Evolutionary conservation across 2,329 filamentous ascomycete genomes (phyloP), one percentile per base, ranked within the genome.

Genomic region (Lasiodiplodia gonubiensis): DNA sequence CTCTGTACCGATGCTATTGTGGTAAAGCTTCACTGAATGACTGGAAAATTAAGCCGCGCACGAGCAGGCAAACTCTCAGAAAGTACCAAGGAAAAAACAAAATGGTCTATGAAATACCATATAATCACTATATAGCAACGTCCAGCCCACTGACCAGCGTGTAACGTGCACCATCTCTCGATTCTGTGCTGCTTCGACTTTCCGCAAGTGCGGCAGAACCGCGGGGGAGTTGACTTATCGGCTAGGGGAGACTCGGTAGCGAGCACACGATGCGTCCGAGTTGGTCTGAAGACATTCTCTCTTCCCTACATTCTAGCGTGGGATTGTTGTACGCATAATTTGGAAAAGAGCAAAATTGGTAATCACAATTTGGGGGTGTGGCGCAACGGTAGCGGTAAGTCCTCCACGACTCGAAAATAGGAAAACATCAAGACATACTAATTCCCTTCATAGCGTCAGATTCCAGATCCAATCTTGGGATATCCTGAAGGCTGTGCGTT

Each of bases 331-430:
- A 8, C 2, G 16, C 14, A 55, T 33, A 55, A 37, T 37, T 39
- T n/a, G 0, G 2, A 55, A 4, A 11, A 2, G 7, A 33, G 33
- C 54, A 7, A 42, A 8, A 4, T 14, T 39, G 4, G 27, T 14
- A 11, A 7, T 12, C 33, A 57, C 4, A 25, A 27, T 11, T 39
- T 21, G 55, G 55, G 55, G 55, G 55, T 27, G 55, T 60, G 55
- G 55, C 55, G 55, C 55, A 60, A 60, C 55, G 55, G 55, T 60
- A 60, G 55, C 55, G 55, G 55, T 60, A 60, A 48, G 55, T 8
- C 12, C 14, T 16, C 23, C 30, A 6, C 30, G 2, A 48, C 6
- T 59, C 23, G 55, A 33, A 6, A 16, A 48, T 7, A 6, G 2
- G 10, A 10, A 46, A 27, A 33, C 7, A 16, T 33, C 55, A 33